phyloP scores from a whole-genome alignment of 352 stramenopile species.

The Globisporangium spiculum region DNA sequence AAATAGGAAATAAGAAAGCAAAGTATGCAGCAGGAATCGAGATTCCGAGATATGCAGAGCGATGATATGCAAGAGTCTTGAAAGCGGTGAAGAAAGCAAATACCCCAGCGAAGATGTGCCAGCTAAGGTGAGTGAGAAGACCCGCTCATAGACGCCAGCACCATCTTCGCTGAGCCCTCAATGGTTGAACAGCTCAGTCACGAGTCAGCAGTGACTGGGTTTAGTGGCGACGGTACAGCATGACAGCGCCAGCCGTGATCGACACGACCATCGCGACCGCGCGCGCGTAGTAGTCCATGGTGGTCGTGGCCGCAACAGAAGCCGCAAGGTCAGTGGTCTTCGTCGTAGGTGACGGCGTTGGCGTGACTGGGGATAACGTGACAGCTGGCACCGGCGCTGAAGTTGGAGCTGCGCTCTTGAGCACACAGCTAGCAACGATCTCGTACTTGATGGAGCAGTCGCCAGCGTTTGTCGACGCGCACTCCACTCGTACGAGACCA shows the following conservation, averaged over 20 bases:
- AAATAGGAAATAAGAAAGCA: neutral
- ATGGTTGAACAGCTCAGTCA: neutral
- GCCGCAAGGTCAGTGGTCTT: neutral
- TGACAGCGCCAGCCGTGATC: slow-evolving; percentile 3
- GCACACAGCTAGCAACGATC: neutral
- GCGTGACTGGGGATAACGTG: neutral
- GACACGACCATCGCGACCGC: slow-evolving; percentile 12
- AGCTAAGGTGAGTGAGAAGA: neutral
- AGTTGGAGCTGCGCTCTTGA: neutral
- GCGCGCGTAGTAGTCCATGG: slow-evolving; percentile 13
- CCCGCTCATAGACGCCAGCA: neutral
- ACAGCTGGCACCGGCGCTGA: too few species aligned
- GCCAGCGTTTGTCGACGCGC: neutral
- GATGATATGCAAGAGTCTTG: neutral
- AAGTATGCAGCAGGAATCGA: neutral
- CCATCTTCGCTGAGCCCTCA: neutral
- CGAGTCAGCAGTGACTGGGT: neutral
- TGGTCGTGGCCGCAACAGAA: neutral
- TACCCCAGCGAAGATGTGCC: neutral
- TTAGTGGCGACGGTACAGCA: slow-evolving; percentile 13
- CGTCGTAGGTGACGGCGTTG: neutral
- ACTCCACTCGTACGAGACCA: neutral
- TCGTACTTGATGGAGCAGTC: neutral
- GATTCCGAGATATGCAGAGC: neutral
- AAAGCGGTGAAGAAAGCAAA: neutral